These are phyloP conservation scores for Coelastrella sp. DNA, from an alignment of 139 green algal species.

Conservation along the genomic window DNA sequence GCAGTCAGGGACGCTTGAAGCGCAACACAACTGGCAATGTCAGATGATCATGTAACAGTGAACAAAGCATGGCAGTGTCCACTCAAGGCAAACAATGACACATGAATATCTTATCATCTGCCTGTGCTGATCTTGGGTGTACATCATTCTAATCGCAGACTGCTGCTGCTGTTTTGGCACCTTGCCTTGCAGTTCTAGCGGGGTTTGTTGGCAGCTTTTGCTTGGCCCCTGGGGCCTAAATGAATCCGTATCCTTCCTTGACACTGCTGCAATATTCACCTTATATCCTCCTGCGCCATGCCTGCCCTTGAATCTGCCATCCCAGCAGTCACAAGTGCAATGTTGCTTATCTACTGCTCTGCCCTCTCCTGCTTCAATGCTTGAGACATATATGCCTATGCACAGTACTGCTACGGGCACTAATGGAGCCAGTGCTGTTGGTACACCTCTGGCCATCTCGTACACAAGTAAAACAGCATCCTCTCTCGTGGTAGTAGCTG, in stretches of 20 bases:
- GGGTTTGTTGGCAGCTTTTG: too few relatives aligned
- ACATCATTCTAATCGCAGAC: too few relatives aligned
- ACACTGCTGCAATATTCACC: not conserved
- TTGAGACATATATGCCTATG: constrained; percentile 28
- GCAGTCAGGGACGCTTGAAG: too few relatives aligned
- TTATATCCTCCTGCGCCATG: constrained; percentile 21
- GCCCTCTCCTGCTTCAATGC: constrained; percentile 1
- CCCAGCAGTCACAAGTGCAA: constrained; percentile 32
- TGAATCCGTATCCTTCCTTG: not conserved
- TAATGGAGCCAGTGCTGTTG: not conserved
- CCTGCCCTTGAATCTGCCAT: constrained; percentile 29
- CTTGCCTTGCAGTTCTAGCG: too few relatives aligned
- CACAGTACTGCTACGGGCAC: constrained; percentile 33
- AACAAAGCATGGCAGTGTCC: too few relatives aligned
- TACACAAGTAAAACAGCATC: not conserved
- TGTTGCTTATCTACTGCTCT: constrained; percentile 13
- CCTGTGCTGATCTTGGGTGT: too few relatives aligned
- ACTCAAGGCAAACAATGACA: too few relatives aligned
- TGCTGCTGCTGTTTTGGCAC: too few relatives aligned
- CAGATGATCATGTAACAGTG: too few relatives aligned
- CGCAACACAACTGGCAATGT: too few relatives aligned
- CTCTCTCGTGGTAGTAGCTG: not conserved
- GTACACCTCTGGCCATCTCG: not conserved
- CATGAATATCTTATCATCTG: too few relatives aligned
- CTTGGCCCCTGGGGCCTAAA: too few relatives aligned